Evolutionary conservation across 2,329 filamentous ascomycete genomes (phyloP).

Genomic region (Harringtonia aguacate): DNA sequence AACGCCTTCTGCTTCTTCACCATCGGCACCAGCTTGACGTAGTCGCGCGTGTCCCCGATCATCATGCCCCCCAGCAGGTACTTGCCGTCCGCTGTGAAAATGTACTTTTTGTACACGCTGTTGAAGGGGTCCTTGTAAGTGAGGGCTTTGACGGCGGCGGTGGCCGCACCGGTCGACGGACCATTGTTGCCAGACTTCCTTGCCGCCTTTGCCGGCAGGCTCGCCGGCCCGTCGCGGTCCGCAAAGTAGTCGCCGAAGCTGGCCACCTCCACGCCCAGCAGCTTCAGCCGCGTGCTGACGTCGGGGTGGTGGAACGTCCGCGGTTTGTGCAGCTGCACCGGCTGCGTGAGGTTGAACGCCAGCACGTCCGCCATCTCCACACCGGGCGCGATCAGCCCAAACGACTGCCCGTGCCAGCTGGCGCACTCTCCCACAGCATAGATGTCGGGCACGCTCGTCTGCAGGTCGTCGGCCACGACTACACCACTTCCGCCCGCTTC

Average conservation of each 20-base stretch:
- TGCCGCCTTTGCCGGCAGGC: slow-evolving; percentile 44
- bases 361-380: slow-evolving; percentile 90
- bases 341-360: slow-evolving; percentile 82
- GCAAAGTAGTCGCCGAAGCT: slow-evolving; percentile 94
- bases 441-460: slow-evolving; percentile 60
- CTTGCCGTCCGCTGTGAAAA: slow-evolving; percentile 83
- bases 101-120: slow-evolving; percentile 86
- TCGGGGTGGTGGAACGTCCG: slow-evolving; percentile 49
- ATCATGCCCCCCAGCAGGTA: slow-evolving; percentile 94
- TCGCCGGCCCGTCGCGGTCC: slow-evolving; percentile 69
- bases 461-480: slow-evolving; percentile 54
- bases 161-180: slow-evolving; percentile 23
- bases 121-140: slow-evolving; percentile 85
- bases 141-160: slow-evolving; percentile 59
- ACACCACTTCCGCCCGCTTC: slow-evolving; percentile 69
- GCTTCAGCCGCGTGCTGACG: slow-evolving; percentile 82
- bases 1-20: slow-evolving; percentile 75
- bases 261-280: slow-evolving; percentile 82
- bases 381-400: slow-evolving; percentile 79
- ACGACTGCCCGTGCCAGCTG: slow-evolving; percentile 79
- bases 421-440: slow-evolving; percentile 90
- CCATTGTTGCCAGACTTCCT: neutral
- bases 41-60: slow-evolving; percentile 88
- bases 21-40: slow-evolving; percentile 78
- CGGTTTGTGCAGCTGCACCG: slow-evolving; percentile 57